Conservation (phyloP, 2,329 filamentous ascomycete species). For the Zymoseptoria brevis region DNA sequence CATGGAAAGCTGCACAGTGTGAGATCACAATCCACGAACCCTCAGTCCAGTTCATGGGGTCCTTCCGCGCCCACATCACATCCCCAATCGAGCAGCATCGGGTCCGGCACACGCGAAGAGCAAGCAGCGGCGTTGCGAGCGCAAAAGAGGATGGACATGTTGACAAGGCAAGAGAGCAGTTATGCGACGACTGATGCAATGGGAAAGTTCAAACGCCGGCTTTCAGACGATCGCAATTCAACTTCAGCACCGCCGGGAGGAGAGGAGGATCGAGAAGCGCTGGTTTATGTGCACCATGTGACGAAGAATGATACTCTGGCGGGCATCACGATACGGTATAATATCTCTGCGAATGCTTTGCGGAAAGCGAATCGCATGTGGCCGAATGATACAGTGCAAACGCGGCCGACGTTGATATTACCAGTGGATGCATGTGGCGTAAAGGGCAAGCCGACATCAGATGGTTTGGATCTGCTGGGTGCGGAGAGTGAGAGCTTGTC, state of each 20-base stretch:
- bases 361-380: slow-evolving; percentile 87
- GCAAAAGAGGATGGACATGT: slow-evolving; percentile 43
- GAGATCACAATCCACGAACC: slow-evolving; percentile 27
- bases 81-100: slow-evolving; percentile 33
- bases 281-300: slow-evolving; percentile 88
- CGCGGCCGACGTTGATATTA: slow-evolving; percentile 69
- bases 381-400: slow-evolving; percentile 86
- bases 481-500: slow-evolving; percentile 26
- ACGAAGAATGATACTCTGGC: slow-evolving; percentile 78
- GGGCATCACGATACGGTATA: slow-evolving; percentile 82
- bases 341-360: slow-evolving; percentile 74
- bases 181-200: slow-evolving; percentile 34
- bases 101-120: slow-evolving; percentile 39
- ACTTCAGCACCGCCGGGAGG: slow-evolving; percentile 45
- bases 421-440: slow-evolving; percentile 84
- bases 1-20: slow-evolving; percentile 13
- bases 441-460: slow-evolving; percentile 56
- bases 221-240: slow-evolving; percentile 53
- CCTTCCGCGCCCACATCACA: slow-evolving; percentile 30
- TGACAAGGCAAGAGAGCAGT: slow-evolving; percentile 32
- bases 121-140: slow-evolving; percentile 40
- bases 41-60: slow-evolving; percentile 42
- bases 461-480: slow-evolving; percentile 26
- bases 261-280: slow-evolving; percentile 60
- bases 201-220: slow-evolving; percentile 54